Base-by-base conservation (phyloP, 106 monocot species). In the Gastrodia elata region DNA sequence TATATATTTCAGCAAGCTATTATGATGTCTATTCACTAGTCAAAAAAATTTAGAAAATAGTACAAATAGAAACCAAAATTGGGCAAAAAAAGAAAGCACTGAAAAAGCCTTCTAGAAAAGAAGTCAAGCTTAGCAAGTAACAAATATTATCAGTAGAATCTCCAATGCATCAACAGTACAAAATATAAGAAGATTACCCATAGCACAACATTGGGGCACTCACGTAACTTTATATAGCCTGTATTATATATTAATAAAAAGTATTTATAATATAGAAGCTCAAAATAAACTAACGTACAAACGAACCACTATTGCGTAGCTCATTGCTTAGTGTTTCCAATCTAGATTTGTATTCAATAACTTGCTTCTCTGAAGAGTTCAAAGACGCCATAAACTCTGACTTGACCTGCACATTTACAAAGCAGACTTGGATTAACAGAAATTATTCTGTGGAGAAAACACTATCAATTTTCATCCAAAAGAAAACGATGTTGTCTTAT, bases 341-440 rank as follows among this genome's bases (percentile, higher is more conserved):
- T 72, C 39, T 80, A 32, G 84, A 64, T 68, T 78, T 68, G 71
- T 87, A 85, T 4, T 87, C 83, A 74, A 16, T 43, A 36, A 81
- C 82, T 78, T 87, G 75, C 61, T 83, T 83, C 81, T 87, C 87
- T 32, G 87, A 77, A 13, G 77, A 76, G 56, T 68, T 61, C 43
- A 91, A 56, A 72, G 87, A 87, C n/a, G 82, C 76, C 46, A 91
- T 37, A 48, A 91, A 84, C 65, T 91, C 90, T 48, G 90, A 82
- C 77, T 91, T 91, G 11, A 91, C 90, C 90, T 90, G 77, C 26
- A 32, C 69, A 65, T 61, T 37, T 42, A 73, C 24, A 74, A 22
- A 68, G 32, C 61, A 46, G 3, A 2, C 1, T 15, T 16, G 15
- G 48, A 55, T 64, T 27, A 76, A 77, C 26, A 68, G 36, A 61